Evolutionary conservation across 345 rosid species (phyloP).

Genomic region (Hibiscus trionum): DNA sequence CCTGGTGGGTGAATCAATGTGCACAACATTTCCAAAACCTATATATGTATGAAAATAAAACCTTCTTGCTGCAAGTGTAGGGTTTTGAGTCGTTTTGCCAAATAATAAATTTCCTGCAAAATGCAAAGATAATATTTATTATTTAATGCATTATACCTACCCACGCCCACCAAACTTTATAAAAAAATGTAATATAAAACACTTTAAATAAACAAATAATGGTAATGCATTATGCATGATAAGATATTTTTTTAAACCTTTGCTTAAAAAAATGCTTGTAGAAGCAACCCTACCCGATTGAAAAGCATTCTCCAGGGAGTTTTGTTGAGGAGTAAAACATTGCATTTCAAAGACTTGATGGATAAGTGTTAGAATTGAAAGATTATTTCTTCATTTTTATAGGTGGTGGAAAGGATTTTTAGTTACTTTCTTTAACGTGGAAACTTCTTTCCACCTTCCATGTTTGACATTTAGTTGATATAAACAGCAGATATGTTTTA

Average conservation of each 20-base stretch:
- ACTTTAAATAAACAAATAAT: not conserved
- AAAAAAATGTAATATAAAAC: not conserved
- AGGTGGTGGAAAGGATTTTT: not conserved
- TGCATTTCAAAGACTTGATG: not conserved
- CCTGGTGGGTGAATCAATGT: too few species aligned
- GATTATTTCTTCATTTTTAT: not conserved
- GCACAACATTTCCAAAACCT: too few species aligned
- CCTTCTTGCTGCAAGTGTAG: not conserved
- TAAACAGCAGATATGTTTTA: too few species aligned
- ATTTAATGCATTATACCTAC: not conserved
- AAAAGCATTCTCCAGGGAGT: not conserved
- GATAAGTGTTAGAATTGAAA: not conserved
- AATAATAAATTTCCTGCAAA: not conserved
- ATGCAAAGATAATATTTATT: not conserved
- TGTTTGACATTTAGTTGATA: not conserved
- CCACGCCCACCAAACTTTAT: not conserved
- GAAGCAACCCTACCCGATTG: not conserved
- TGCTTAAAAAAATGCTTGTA: not conserved
- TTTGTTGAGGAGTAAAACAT: not conserved
- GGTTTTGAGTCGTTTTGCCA: not conserved
- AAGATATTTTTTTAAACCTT: not conserved
- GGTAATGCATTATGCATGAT: not conserved
- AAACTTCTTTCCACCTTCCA: slow-evolving; percentile 6
- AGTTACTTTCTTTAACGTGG: not conserved
- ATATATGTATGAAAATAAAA: too few species aligned